Base-by-base conservation (phyloP, 176 grass and related monocot genomes). In the Rhipidocladum racemiflorum region DNA sequence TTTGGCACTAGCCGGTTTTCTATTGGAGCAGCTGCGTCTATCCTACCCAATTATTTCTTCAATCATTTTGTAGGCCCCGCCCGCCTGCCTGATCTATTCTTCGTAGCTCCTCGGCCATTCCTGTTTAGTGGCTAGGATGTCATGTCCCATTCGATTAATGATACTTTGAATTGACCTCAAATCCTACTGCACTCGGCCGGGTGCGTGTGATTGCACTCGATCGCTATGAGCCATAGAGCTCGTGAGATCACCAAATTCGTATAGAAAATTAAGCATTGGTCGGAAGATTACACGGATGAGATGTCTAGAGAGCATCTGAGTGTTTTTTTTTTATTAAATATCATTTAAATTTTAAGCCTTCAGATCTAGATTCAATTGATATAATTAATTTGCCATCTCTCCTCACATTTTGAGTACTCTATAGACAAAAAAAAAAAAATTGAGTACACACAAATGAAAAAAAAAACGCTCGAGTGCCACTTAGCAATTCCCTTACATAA, bases 51-150 rank as follows among this genome's bases (percentile, higher is more conserved):
- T 78, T 79, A 66, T 88, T 77, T 72, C 55, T 7, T 46, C 73
- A 78, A 83, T 83, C 80, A 65, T 78, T 76, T 72, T 35, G 65
- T 63, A 53, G 86, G 21, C 40, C 64, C 79, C n/a, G 21, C 64
- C 79, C n/a, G 21, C 21, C 69, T 39, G 21, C 39, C 49, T 69
- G 50, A 65, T 18, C 35, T 25, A 42, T 4, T 24, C 8, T 60
- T 35, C 2, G 5, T 7, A 3, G 45, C 10, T 74, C 38, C 13
- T 66, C 7, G 49, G 44, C 54, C 27, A 17, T 34, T 51, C 11
- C 6, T 9, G 27, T 70, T 83, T 24, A 64, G 72, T 83, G 65
- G 79, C 43, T 13, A 71, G 34, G 54, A 36, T 39, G 68, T 82
- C 72, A 70, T 42, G 43, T 77, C 18, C 3, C 30, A 4, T 24